Conservation (phyloP, 2,329 filamentous ascomycete genomes). For the Leptodontidium sp. region DNA sequence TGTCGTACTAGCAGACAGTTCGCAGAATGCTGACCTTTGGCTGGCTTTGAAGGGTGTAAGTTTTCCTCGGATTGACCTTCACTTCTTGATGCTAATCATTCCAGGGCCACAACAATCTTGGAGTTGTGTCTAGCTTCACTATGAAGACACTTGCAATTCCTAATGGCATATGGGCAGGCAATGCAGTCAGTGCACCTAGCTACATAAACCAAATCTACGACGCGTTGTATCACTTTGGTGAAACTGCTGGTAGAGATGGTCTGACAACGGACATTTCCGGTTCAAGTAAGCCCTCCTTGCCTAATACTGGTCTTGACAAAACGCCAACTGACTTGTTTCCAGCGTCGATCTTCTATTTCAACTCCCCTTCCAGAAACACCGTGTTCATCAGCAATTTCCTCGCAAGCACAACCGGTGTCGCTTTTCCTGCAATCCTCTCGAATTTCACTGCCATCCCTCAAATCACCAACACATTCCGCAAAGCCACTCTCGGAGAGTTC, state of each 20-base stretch:
- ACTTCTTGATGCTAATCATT: slow-evolving; percentile 49
- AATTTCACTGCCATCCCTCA: slow-evolving; percentile 35
- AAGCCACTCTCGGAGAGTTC: neutral
- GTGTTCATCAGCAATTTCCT: slow-evolving; percentile 16
- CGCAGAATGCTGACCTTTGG: slow-evolving; percentile 57
- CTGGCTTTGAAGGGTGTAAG: slow-evolving; percentile 51
- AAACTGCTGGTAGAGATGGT: slow-evolving; percentile 13
- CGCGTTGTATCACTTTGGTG: slow-evolving; percentile 13
- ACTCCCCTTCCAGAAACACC: neutral
- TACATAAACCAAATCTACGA: neutral
- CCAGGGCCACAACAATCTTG: slow-evolving; percentile 63
- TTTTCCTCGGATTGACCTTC: neutral
- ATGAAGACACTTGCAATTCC: slow-evolving; percentile 45
- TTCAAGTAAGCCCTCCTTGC: neutral
- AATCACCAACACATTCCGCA: neutral
- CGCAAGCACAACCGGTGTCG: slow-evolving; percentile 30
- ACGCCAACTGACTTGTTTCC: neutral
- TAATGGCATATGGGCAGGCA: slow-evolving; percentile 26
- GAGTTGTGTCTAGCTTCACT: slow-evolving; percentile 57
- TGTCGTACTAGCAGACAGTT: slow-evolving; percentile 55
- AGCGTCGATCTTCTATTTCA: slow-evolving; percentile 13
- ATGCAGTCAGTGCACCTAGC: neutral
- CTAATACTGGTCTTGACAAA: neutral
- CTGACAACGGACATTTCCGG: slow-evolving; percentile 8
- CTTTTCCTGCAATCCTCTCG: slow-evolving; percentile 30